Base-by-base conservation (phyloP, 148 eudicot genomes). In the Talinum fruticosum region DNA sequence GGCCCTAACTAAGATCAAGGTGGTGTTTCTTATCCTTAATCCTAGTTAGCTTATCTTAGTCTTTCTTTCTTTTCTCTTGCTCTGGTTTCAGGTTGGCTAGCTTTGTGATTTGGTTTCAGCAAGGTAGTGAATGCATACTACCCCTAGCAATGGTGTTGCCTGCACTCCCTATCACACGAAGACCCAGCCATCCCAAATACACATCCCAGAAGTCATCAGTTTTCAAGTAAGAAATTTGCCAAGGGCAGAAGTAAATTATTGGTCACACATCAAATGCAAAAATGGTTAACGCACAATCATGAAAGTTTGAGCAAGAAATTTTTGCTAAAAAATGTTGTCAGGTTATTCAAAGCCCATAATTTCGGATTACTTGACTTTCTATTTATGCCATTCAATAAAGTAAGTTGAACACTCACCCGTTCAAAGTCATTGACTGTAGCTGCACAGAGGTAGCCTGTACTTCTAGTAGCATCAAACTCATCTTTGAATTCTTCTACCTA, bases 391-490 rank as follows among this genome's bases (percentile, higher is more conserved):
- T 69, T 28, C 24, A 59, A 24, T 2, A 66, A 54, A 33, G 47
- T 19, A 28, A 19, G 7, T 32, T n/a, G 75, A 1, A 66, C 47
- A 37, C 79, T 78, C 78, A 92, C 99, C 87, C 90, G 91, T 80
- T 95, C 97, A 82, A 95, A 93, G 87, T 93, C 91, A 68, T 86
- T 79, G 23, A 86, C 80, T 4, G 96, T 91, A 75, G 99, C 93
- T 19, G 90, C 96, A 82, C 97, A 95, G 69, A 95, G 97, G 80
- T 91, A 90, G 53, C 99, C 99, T 23, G 93, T 86, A 81, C 99
- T 95, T 85, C 99, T 95, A 72, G 89, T 86, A 72, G 97, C 97
- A 86, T 95, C 99, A 72, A 89, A 92, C 79, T 91, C 97, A 66
- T 87, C 85, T 67, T 77, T 84, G 23, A 82, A 80, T 44, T 84